A percentile compares a stretch with the other conserved stretches of the same genome.
Evolutionary conservation across 75 land plant genomes (phyloP).

Genomic region (Adiantum capillusveneris): DNA sequence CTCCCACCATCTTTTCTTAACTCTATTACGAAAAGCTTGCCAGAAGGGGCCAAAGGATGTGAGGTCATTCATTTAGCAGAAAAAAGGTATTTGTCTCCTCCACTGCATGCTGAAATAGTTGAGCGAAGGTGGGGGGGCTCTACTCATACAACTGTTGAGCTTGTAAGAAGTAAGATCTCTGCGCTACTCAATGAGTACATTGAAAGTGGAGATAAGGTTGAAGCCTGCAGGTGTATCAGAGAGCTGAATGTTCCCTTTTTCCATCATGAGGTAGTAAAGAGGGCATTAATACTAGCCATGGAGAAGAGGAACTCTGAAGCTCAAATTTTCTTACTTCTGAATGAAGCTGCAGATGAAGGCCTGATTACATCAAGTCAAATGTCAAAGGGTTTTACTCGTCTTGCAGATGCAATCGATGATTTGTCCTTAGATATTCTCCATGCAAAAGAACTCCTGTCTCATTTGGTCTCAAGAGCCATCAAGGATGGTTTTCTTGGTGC

Average conservation of each 20-base stretch:
- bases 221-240: conserved; percentile 63
- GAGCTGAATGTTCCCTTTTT: conserved; percentile 61
- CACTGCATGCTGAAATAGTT: conserved; percentile 36
- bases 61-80: conserved; percentile 27
- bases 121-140: conserved; percentile 33
- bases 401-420: conserved; percentile 52
- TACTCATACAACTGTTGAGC: conserved; percentile 49
- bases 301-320: conserved; percentile 37
- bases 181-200: conserved; percentile 50
- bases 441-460: conserved; percentile 41
- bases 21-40: conserved; percentile 12
- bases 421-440: conserved; percentile 50
- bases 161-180: conserved; percentile 45
- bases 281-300: conserved; percentile 56
- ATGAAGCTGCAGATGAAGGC: conserved; percentile 53
- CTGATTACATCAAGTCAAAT: conserved; percentile 70
- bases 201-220: conserved; percentile 49
- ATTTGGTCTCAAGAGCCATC: conserved; percentile 47
- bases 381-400: conserved; percentile 56
- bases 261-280: conserved; percentile 75
- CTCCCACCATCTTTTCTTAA: conserved; percentile 33
- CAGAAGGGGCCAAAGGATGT: conserved; percentile 25
- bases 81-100: conserved; percentile 45
- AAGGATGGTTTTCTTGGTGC: conserved; percentile 63
- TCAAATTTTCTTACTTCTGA: conserved; percentile 40